Evolutionary conservation across 2,329 filamentous ascomycete species (phyloP), one percentile per base, ranked within the genome.

Genomic region (Graphiopsis chlorocephala): DNA sequence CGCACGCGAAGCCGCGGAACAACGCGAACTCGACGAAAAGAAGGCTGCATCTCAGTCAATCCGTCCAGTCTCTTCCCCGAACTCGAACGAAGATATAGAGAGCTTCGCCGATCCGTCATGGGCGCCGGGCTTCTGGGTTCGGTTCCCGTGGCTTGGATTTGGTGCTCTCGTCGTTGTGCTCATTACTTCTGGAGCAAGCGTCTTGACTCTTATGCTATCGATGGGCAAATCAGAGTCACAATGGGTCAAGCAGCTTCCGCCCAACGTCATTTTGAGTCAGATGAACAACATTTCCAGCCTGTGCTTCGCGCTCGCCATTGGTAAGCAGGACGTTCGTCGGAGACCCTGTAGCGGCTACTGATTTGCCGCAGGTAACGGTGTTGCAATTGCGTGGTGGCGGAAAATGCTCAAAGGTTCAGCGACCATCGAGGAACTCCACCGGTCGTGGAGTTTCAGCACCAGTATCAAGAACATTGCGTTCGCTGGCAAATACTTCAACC

Each of bases 371-470:
- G 64, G 64, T 6, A 69, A 72, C 7, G 71, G 71, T 8, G 67
- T 72, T 20, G 69, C 70, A 0, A 72, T 72, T 20, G 70, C 71
- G 2, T 72, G 71, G 71, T 72, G 70, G 71, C 61, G 71, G 17
- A 68, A 69, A 33, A 69, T 67, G 10, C 50, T 72, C 1, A 65
- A 68, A 48, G 71, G 71, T 10, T 53, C 50, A 53, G 65, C 66
- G 2, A 71, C 70, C 6, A 69, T 72, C 23, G 31, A 68, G n/a
- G 61, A 72, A 20, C 67, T 72, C 2, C 70, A 72, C 35, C 64
- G 67, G 1, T 70, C 67, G 1, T 72, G 69, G 68, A 57, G 63
- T 10, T 72, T 72, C 64, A 68, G 66, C 59, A 65, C 66, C 23
- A 69, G 66, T 23, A 38, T 72, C 38, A 68, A 69, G 20, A 65